Conservation (phyloP, 768 basidiomycete species). For the Tulasnella calospora region DNA sequence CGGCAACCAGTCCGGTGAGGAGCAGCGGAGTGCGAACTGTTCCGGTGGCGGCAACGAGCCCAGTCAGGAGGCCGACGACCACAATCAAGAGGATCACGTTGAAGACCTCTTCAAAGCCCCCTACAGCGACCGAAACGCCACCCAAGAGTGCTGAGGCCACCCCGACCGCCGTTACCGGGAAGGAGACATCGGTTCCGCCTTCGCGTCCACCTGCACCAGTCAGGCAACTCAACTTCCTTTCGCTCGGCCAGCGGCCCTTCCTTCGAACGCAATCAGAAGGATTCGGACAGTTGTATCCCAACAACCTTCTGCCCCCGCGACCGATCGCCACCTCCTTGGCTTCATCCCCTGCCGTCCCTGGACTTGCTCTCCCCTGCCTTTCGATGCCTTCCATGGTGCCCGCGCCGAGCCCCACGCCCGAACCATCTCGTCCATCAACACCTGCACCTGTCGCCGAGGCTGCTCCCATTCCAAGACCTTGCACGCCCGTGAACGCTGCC, state of each 20-base stretch:
- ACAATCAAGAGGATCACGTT: slow-evolving; percentile 18
- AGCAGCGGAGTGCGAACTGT: neutral
- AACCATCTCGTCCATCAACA: neutral
- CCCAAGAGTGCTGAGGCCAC: neutral
- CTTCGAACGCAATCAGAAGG: neutral
- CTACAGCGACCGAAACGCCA: neutral
- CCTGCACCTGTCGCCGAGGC: neutral
- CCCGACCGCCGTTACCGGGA: neutral
- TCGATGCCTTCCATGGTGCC: neutral
- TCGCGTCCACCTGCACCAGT: neutral
- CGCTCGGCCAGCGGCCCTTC: neutral
- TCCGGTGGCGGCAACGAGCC: slow-evolving; percentile 12
- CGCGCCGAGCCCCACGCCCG: neutral
- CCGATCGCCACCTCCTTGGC: neutral
- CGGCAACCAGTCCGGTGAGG: neutral
- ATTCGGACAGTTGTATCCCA: neutral
- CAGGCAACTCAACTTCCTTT: slow-evolving; percentile 17
- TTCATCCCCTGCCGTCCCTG: neutral
- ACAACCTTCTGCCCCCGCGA: neutral
- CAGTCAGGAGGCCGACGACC: slow-evolving; percentile 11
- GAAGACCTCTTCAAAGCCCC: neutral
- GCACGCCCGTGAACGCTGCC: neutral
- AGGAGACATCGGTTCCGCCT: neutral
- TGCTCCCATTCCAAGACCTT: neutral
- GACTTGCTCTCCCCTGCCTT: neutral